Evolutionary conservation across 768 basidiomycete species (phyloP), one percentile per base, ranked within the genome.

Genomic region (Lactifluus volemus): DNA sequence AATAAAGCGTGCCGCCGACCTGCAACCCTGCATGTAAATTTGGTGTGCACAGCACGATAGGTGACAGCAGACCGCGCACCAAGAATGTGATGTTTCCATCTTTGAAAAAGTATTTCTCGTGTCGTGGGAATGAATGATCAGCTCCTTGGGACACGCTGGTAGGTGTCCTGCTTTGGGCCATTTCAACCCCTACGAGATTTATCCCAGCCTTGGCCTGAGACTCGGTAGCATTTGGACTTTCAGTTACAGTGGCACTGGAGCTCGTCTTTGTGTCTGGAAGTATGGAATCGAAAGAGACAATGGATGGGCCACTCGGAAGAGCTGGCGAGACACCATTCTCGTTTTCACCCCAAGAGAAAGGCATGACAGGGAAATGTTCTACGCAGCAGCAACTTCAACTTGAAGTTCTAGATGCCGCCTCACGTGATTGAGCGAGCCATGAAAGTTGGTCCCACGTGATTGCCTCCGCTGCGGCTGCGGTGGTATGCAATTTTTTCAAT

Each of bases 61-160:
- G 4, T 25, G 21, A 47, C 15, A 12, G 11, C 8, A 48, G 12
- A 19, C 8, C 12, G 51, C 57, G 2, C 7, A 65, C 64, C 25
- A 65, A 36, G 47, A 65, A 63, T 0, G 58, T 59, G 21, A 65
- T 34, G 11, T 63, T 65, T 12, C 64, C 61, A 32, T 63, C 64
- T 2, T 19, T 39, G 30, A 65, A 59, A 42, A 54, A 65, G 42
- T 63, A 65, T 44, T 47, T 51, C 25, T 34, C 19, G 17, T 65
- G 62, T 17, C 53, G 63, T 10, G 21, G 19, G 41, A 64, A 62
- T 12, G 53, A 30, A 29, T 38, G 36, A 2, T 51, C 34, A 1
- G 15, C 0, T 51, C 14, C 49, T 34, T 15, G n/a, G 29, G 19
- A 50, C 17, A 12, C 19, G 12, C 49, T 47, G 34, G 44, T 0